Conservation (phyloP, 2,329 filamentous ascomycete genomes). For the Cladosporium sp. region DNA sequence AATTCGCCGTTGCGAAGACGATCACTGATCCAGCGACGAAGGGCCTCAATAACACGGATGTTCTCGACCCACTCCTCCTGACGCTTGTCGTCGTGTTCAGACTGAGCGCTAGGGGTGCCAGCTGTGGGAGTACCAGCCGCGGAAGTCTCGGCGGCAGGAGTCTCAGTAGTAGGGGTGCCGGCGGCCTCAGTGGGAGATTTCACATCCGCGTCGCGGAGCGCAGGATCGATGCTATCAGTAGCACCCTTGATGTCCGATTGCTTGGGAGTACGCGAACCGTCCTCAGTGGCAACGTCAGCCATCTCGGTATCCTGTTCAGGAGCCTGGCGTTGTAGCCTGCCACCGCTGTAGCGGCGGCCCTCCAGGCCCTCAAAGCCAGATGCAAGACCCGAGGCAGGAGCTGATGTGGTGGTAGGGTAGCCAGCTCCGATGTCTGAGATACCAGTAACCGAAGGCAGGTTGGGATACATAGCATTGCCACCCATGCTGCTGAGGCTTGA, state of each 20-base stretch:
- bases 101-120: constrained; percentile 25
- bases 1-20: constrained; percentile 52
- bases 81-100: constrained; percentile 39
- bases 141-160: constrained; percentile 21
- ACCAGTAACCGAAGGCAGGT: constrained; percentile 64
- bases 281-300: constrained; percentile 42
- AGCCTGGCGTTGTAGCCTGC: constrained; percentile 54
- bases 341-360: constrained; percentile 58
- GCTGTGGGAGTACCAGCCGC: constrained; percentile 6
- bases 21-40: constrained; percentile 55
- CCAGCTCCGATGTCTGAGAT: constrained; percentile 54
- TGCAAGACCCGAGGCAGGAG: constrained; percentile 65
- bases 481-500: constrained; percentile 51
- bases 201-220: constrained; percentile 30
- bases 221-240: constrained; percentile 33
- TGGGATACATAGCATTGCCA: constrained; percentile 67
- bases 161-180: constrained; percentile 18
- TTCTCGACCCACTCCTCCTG: constrained; percentile 60
- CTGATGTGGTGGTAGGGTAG: constrained; percentile 64
- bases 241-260: constrained; percentile 26
- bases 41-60: constrained; percentile 58
- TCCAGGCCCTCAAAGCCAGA: constrained; percentile 58
- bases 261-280: constrained; percentile 33
- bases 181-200: constrained; percentile 23
- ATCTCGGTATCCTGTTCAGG: constrained; percentile 45